A percentile compares a stretch with the other conserved stretches of the same genome.
Conservation (phyloP, 106 monocot species). For the Amphibolis antarctica region DNA sequence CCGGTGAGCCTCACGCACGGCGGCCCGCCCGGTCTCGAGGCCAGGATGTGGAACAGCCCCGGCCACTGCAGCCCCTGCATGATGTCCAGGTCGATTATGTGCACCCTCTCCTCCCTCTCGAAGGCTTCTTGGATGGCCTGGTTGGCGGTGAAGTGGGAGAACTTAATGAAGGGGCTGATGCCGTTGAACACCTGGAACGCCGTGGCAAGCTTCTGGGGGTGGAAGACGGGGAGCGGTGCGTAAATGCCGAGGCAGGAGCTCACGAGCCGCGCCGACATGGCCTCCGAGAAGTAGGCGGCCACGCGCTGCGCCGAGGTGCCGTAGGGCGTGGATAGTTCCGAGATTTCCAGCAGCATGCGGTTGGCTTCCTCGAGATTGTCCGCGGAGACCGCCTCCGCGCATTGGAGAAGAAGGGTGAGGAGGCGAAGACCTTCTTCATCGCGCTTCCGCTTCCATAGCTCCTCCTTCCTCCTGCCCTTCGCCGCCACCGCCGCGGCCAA, state of each 20-base stretch:
- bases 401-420: conserved; percentile 83
- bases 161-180: conserved; percentile 87
- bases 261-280: conserved; percentile 85
- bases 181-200: conserved; percentile 96
- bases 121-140: conserved; percentile 96
- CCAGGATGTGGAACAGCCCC: conserved; percentile 79
- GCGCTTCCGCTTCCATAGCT: conserved; percentile 50
- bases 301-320: conserved; percentile 95
- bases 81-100: conserved; percentile 90
- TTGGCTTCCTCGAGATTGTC: conserved; percentile 89
- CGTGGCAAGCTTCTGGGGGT: conserved; percentile 55
- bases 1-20: conserved; percentile 73
- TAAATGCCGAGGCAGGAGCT: conserved; percentile 81
- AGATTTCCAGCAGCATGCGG: conserved; percentile 67
- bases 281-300: conserved; percentile 95
- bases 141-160: conserved; percentile 95
- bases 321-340: conserved; percentile 83
- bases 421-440: conserved; percentile 90
- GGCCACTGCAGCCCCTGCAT: conserved; percentile 99
- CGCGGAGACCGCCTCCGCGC: conserved; percentile 79
- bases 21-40: conserved; percentile 74
- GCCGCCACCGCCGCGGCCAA: conserved; percentile 12
- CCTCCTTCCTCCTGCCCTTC: conserved; percentile 32
- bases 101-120: conserved; percentile 70
- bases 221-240: conserved; percentile 47